Base-by-base conservation (phyloP, 1,139 yeast genomes). In the Geotrichum candidum region DNA sequence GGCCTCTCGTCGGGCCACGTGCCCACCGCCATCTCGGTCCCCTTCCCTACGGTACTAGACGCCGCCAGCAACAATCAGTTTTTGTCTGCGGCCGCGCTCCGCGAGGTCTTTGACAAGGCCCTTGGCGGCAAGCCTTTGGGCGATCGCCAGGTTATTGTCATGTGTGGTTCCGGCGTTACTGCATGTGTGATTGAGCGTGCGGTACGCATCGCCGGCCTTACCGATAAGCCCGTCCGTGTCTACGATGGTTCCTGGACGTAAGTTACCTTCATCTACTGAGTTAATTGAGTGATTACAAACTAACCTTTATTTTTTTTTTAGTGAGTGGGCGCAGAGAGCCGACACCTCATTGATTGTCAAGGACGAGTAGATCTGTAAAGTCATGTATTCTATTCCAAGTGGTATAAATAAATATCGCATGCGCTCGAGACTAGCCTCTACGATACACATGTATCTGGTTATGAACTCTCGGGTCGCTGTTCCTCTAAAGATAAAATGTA, bases 91-190 rank as follows among this genome's bases (percentile, higher is more conserved):
- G 78, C 75, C 13, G 82, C 82, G 59, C 72, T 89, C 60, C 63
- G 70, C 22, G 69, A 74, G 29, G 68, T 84, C n/a, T 80, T 89
- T 68, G 69, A 75, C 45, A 31, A 23, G 15, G 51, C 57, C 2
- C 15, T 45, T 13, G 29, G 25, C 18, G 71, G 77, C 41, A 73
- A 73, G 1, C 38, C 52, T 3, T n/a, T 54, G 41, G 57, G 59
- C 7, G 80, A 79, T 22, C 84, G 86, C 68, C 91, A 88, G 10
- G 82, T 89, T 23, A 84, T 94, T 61, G 89, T 87, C 54, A 84
- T 88, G 90, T 94, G 99, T 73, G 99, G 98, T 27, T 87, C 97
- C 1, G 98, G 98, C 57, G 97, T 92, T 54, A 87, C 97, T 25
- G 97, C 97, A 0, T 90, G 92, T 65, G 84, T 92, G 53, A 78